phyloP scores from a whole-genome alignment of 805 yeast species.

The Yarrowia porcina region DNA sequence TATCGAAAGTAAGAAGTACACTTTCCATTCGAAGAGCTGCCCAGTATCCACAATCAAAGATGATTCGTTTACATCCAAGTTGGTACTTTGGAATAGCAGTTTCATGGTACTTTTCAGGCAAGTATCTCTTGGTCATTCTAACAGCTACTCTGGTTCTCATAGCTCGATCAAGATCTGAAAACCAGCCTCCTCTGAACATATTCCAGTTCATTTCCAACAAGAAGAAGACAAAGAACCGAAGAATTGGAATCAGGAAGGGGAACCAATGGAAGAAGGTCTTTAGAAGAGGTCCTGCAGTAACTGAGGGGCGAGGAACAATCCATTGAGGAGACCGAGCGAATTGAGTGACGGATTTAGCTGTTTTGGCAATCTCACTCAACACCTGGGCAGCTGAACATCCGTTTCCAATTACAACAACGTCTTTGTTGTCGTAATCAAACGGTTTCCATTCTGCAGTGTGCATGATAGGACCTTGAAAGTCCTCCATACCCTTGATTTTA shows the following conservation, averaged over 20 bases:
- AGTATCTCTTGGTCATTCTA: neutral
- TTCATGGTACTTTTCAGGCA: slow-evolving; percentile 6
- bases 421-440: slow-evolving; percentile 24
- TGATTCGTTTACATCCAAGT: slow-evolving; percentile 29
- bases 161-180: neutral
- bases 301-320: slow-evolving; percentile 27
- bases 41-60: slow-evolving; percentile 29
- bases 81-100: slow-evolving; percentile 27
- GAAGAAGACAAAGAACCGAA: slow-evolving; percentile 25
- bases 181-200: slow-evolving; percentile 26
- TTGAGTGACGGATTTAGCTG: slow-evolving; percentile 26
- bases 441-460: slow-evolving; percentile 30
- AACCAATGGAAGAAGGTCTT: neutral
- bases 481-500: slow-evolving; percentile 27
- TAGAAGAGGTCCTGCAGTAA: neutral
- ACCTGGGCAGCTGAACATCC: slow-evolving; percentile 28
- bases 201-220: slow-evolving; percentile 23
- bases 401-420: slow-evolving; percentile 27
- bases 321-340: slow-evolving; percentile 30
- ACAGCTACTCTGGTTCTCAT: neutral
- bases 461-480: slow-evolving; percentile 27
- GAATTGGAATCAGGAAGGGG: slow-evolving; percentile 9
- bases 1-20: slow-evolving; percentile 26
- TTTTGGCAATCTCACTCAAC: slow-evolving; percentile 16
- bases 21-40: slow-evolving; percentile 24